Percentiles rank a stretch among this genome's conserved stretches.
These are phyloP conservation scores for Fusarium ramigenum DNA, from an alignment of 2,329 filamentous ascomycete species.

Conservation along the genomic window DNA sequence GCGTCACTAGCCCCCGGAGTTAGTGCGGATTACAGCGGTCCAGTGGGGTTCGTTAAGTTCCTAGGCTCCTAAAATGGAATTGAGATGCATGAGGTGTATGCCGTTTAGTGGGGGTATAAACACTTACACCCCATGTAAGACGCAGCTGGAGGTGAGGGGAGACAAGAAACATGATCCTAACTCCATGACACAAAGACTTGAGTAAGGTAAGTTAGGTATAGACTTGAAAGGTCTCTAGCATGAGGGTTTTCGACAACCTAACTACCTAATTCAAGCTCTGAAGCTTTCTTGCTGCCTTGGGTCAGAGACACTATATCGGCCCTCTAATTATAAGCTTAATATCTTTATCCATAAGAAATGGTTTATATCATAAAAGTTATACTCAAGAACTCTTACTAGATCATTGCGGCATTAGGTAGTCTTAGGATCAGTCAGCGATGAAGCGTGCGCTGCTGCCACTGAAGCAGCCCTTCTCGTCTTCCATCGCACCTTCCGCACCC, in stretches of 20 bases:
- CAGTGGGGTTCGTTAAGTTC: constrained; percentile 32
- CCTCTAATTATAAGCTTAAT: not conserved
- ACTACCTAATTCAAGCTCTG: not conserved
- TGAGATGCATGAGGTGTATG: not conserved
- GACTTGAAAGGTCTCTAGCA: no score
- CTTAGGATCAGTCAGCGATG: not conserved
- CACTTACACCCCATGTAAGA: not conserved
- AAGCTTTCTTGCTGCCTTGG: not conserved
- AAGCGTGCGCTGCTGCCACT: not conserved
- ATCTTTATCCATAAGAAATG: not conserved
- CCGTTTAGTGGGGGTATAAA: constrained; percentile 17
- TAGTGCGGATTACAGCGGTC: constrained; percentile 37
- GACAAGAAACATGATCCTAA: not conserved
- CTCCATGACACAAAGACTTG: not conserved
- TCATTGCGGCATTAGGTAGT: no score
- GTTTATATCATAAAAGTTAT: not conserved
- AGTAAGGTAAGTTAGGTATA: not conserved
- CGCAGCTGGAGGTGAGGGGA: not conserved
- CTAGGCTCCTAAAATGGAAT: not conserved
- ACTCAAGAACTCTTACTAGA: not conserved
- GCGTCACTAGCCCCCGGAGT: constrained; percentile 42
- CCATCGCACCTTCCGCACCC: not conserved
- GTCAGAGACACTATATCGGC: not conserved
- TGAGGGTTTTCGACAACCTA: not conserved
- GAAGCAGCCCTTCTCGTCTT: not conserved